A percentile compares a stretch with the other conserved stretches of the same genome.
These are phyloP conservation scores for Aspergillus viridinutans DNA, from an alignment of 2,329 filamentous ascomycete genomes.

Conservation along the genomic window DNA sequence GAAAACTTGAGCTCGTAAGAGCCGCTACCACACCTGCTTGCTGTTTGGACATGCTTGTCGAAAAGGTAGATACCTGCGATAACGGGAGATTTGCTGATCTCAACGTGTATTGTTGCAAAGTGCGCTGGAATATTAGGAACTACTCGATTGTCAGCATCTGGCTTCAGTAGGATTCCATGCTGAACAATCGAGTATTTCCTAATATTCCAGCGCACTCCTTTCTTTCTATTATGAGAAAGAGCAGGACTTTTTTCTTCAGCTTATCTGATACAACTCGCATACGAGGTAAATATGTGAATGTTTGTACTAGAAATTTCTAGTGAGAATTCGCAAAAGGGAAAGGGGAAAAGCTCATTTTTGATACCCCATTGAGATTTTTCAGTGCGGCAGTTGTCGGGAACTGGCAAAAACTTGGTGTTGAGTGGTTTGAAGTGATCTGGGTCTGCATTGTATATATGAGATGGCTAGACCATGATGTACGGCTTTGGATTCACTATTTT, in stretches of 20 bases:
- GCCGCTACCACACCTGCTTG: neutral
- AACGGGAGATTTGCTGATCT: neutral
- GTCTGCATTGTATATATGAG: neutral
- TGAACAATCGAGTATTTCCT: too few species aligned
- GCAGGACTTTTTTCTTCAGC: neutral
- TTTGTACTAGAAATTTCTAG: neutral
- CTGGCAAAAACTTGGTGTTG: neutral
- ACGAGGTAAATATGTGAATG: neutral
- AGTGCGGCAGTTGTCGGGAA: neutral
- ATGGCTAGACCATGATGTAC: neutral
- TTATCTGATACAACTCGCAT: neutral
- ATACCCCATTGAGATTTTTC: neutral
- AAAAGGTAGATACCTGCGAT: neutral
- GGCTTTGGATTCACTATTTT: neutral
- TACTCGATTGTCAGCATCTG: neutral
- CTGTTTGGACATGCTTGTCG: neutral
- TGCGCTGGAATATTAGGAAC: neutral
- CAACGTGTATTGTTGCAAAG: neutral
- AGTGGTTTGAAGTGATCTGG: neutral
- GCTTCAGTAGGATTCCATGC: neutral
- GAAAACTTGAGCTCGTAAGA: constrained; percentile 26
- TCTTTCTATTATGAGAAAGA: neutral
- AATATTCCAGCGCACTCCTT: neutral
- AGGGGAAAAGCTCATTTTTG: neutral
- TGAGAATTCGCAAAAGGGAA: neutral